These are phyloP conservation scores for Cucumis melo DNA, from an alignment of 306 rosid genomes.

Conservation along the genomic window DNA sequence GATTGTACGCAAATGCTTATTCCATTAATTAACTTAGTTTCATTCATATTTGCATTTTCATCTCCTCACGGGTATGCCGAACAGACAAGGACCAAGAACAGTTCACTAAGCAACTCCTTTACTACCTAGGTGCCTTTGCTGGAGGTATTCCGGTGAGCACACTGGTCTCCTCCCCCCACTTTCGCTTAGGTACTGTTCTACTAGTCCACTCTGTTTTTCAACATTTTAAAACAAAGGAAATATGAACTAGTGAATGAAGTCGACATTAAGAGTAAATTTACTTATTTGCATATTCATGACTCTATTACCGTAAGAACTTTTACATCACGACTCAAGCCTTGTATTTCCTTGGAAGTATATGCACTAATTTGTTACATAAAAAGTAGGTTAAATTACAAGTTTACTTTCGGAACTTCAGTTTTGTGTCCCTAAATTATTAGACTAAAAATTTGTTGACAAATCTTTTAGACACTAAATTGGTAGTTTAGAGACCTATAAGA, in stretches of 20 bases:
- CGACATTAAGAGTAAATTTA: not conserved
- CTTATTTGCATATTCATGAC: not conserved
- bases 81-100: conserved; percentile 95
- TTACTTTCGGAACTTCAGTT: too few relatives aligned
- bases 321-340: not conserved
- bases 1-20: not conserved
- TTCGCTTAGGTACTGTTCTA: conserved; percentile 39
- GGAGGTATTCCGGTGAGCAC: conserved; percentile 99
- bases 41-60: conserved; percentile 1
- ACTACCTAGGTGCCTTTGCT: conserved; percentile 87
- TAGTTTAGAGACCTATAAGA: too few relatives aligned
- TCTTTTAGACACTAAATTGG: too few relatives aligned
- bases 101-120: conserved; percentile 73
- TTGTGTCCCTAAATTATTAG: too few relatives aligned
- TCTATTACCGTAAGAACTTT: not conserved
- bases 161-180: conserved; percentile 48
- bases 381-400: too few relatives aligned
- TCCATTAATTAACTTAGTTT: not conserved
- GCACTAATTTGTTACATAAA: not conserved
- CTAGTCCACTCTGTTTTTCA: conserved; percentile 36
- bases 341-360: not conserved
- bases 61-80: not conserved
- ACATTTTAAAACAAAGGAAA: not conserved
- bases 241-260: not conserved
- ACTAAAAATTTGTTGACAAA: too few relatives aligned